phyloP scores from a whole-genome alignment of 2,329 filamentous ascomycete species.

The Tolypocladium guangdongense region DNA sequence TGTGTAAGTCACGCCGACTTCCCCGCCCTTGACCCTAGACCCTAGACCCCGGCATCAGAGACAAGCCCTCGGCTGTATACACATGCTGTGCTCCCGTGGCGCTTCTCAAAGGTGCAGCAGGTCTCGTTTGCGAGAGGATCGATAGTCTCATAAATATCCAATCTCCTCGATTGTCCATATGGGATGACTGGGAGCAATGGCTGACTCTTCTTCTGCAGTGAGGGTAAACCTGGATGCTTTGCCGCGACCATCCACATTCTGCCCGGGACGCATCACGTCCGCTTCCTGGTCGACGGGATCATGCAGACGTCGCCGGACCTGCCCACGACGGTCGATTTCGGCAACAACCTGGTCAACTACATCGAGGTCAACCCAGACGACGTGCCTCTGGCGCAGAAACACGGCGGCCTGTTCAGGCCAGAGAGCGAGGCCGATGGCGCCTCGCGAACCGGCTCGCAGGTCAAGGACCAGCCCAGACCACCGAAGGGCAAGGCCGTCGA shows the following conservation, averaged over 20 bases:
- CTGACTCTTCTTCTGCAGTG: constrained; percentile 24
- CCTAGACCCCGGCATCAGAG: not conserved
- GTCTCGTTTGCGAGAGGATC: not conserved
- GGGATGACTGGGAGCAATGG: not conserved
- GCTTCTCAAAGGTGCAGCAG: not conserved
- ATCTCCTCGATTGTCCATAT: not conserved
- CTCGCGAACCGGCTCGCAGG: constrained; percentile 7
- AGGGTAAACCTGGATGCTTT: constrained; percentile 51
- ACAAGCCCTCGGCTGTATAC: not conserved
- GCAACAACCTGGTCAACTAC: constrained; percentile 96
- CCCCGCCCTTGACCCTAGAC: not conserved
- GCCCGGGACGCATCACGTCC: constrained; percentile 90
- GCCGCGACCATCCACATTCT: constrained; percentile 72
- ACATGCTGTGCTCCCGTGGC: not conserved
- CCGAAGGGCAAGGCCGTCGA: constrained; percentile 45
- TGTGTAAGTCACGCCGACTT: constrained; percentile 57
- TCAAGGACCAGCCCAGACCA: constrained; percentile 31
- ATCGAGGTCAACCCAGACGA: constrained; percentile 83
- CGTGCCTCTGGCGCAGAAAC: constrained; percentile 29
- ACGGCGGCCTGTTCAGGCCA: constrained; percentile 7
- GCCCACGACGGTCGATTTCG: constrained; percentile 93
- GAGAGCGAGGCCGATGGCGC: constrained; percentile 2
- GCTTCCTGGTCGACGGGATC: constrained; percentile 88
- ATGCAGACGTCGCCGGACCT: constrained; percentile 82
- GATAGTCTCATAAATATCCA: not conserved